phyloP scores from a whole-genome alignment of 345 rosid genomes.

The Rubroshorea leprosula region DNA sequence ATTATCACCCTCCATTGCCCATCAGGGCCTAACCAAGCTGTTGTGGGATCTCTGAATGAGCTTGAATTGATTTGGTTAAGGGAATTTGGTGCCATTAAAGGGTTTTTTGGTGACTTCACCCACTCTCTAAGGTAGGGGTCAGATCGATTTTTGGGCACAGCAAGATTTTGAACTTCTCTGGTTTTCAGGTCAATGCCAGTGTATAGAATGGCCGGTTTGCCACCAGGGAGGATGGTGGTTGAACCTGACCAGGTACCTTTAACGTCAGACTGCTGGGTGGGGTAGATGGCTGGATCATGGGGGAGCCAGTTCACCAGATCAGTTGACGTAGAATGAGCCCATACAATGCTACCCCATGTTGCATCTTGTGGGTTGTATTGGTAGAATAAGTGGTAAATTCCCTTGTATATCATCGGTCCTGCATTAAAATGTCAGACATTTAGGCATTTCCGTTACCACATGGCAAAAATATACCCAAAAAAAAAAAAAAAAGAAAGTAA shows the following conservation, averaged over 20 bases:
- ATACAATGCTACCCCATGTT: conserved; percentile 66
- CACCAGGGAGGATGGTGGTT: conserved; percentile 41
- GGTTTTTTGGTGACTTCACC: conserved; percentile 43
- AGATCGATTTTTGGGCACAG: conserved; percentile 39
- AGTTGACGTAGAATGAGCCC: conserved; percentile 80
- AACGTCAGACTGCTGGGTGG: conserved; percentile 47
- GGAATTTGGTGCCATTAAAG: conserved; percentile 33
- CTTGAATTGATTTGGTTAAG: conserved; percentile 25
- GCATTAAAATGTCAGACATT: conserved; percentile 3
- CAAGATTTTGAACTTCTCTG: conserved; percentile 55
- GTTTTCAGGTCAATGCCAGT: conserved; percentile 44
- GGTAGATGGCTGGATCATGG: conserved; percentile 44
- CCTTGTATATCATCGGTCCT: conserved; percentile 73
- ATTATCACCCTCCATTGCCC: conserved; percentile 39
- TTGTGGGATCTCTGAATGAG: conserved; percentile 60
- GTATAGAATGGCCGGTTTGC: conserved; percentile 56
- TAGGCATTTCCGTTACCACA: neutral
- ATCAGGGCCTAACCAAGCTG: conserved; percentile 53
- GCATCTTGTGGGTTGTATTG: conserved; percentile 67
- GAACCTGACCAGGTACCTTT: conserved; percentile 82
- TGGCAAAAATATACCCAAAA: neutral
- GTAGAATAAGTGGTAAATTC: conserved; percentile 67
- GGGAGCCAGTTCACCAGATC: conserved; percentile 68
- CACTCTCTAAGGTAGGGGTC: conserved; percentile 62
- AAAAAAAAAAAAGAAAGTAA: neutral